Conservation (phyloP, 768 basidiomycete species). For the Rhizopogon rudus region DNA sequence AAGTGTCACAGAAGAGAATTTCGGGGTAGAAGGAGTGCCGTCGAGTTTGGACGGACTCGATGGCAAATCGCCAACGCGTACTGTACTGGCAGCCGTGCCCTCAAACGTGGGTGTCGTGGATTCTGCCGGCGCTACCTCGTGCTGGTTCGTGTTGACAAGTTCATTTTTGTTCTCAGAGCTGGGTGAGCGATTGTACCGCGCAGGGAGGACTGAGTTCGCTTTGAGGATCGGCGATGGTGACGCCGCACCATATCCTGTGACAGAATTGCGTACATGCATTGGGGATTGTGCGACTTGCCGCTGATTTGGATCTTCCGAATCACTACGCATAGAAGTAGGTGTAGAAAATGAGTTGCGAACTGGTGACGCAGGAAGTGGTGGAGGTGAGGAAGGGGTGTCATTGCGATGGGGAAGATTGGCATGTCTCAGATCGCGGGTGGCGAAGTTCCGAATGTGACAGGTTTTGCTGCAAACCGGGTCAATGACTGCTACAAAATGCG, state of each 20-base stretch:
- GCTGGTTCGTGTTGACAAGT: not conserved
- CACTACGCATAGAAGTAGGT: slow-evolving; percentile 22
- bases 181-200: slow-evolving; percentile 25
- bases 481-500: not conserved
- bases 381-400: slow-evolving; percentile 27
- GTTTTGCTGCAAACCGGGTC: slow-evolving; percentile 53
- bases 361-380: slow-evolving; percentile 29
- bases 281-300: slow-evolving; percentile 23
- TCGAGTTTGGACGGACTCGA: slow-evolving; percentile 33
- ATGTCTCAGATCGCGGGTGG: slow-evolving; percentile 67
- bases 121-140: slow-evolving; percentile 26
- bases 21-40: slow-evolving; percentile 1
- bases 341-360: slow-evolving; percentile 18
- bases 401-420: slow-evolving; percentile 58
- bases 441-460: slow-evolving; percentile 78
- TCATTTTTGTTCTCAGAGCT: slow-evolving; percentile 19
- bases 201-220: slow-evolving; percentile 38
- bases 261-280: slow-evolving; percentile 22
- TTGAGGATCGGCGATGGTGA: slow-evolving; percentile 30
- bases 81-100: no score
- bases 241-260: slow-evolving; percentile 9
- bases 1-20: slow-evolving; percentile 1
- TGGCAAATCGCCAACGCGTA: slow-evolving; percentile 23
- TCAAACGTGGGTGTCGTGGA: slow-evolving; percentile 4
- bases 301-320: slow-evolving; percentile 22